Base-by-base conservation (phyloP, 768 basidiomycete species). In the Lactarius indigo region DNA sequence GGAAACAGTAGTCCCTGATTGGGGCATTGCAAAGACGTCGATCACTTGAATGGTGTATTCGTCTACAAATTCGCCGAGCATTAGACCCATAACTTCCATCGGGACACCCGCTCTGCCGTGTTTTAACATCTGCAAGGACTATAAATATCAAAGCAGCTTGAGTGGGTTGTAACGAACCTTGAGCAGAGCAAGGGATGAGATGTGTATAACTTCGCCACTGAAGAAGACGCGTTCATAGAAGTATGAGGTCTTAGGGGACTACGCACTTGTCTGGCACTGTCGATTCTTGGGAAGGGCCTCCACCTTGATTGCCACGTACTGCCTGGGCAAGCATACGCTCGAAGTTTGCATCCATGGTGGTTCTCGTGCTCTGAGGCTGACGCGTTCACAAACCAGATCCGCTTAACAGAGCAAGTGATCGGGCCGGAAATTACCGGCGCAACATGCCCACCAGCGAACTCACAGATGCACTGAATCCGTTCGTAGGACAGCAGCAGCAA, bases 21-120 rank as follows among this genome's bases (percentile, higher is more conserved):
- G 96, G 56, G 96, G 96, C 96, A 98, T 98, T 55, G 96, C 96
- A 73, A 98, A 98, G 68, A 98, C 96, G 75, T 98, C 96, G 76
- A 96, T 89, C 52, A 94, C 91, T 77, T 94, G 89, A 56, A 96
- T 88, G 5, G 90, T 91, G 81, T 96, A 96, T 75, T 98, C 97
- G 80, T 99, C 97, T 57, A 98, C 93, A 72, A 98, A 98, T 76
- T 97, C 95, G 17, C 96, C 96, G 28, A 98, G 83, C 93, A 98
- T 96, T 44, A 95, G 86, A 68, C 93, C 92, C 96, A 99, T 98
- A 71, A 98, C 96, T 79, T 99, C 97, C 92, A 98, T 95, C 10
- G 97, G 97, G 31, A 99, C 97, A 66, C 96, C 97, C 47, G 97
- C 96, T 61, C 97, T 90, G 26, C 97, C 97, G 74, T 99, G 97